These are phyloP conservation scores for Linnemannia elongata DNA, from an alignment of 192 early-diverging fungal species.

Conservation along the genomic window DNA sequence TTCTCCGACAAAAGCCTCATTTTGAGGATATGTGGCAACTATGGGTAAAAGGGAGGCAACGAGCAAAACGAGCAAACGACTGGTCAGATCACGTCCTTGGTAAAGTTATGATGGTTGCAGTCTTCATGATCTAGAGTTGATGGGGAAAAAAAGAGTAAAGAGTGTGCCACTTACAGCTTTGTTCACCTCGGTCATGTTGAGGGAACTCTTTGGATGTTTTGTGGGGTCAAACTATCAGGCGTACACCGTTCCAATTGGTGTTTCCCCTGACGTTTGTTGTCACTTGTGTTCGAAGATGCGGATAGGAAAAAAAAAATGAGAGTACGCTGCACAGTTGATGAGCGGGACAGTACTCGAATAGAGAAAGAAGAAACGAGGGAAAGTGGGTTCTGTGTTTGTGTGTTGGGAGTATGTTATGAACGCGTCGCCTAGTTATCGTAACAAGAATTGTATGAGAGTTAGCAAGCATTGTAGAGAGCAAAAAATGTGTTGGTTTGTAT, in stretches of 20 bases:
- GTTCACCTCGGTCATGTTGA: slow-evolving; percentile 57
- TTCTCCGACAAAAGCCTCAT: slow-evolving; percentile 56
- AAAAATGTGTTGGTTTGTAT: neutral
- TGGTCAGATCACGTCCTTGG: neutral
- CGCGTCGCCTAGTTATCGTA: neutral
- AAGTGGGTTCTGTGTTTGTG: neutral
- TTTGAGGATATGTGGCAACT: slow-evolving; percentile 54
- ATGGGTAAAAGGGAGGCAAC: neutral
- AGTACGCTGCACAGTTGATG: neutral
- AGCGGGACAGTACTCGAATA: neutral
- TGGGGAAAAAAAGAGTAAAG: neutral
- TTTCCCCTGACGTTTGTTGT: slow-evolving; percentile 36
- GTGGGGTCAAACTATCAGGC: slow-evolving; percentile 38
- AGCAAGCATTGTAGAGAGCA: neutral
- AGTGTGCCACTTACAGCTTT: slow-evolving; percentile 29
- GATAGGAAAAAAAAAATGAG: neutral
- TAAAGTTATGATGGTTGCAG: neutral
- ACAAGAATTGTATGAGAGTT: neutral
- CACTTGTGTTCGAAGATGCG: neutral
- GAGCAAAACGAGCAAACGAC: neutral
- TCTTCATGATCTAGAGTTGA: neutral
- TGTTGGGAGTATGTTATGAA: neutral
- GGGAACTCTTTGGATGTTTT: slow-evolving; percentile 26
- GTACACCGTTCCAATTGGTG: slow-evolving; percentile 26
- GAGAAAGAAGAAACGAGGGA: neutral